Percentiles rank a stretch among this genome's conserved stretches.
These are phyloP conservation scores for Akanthomyces dipterigenus DNA, from an alignment of 2,329 filamentous ascomycete species.

Conservation along the genomic window DNA sequence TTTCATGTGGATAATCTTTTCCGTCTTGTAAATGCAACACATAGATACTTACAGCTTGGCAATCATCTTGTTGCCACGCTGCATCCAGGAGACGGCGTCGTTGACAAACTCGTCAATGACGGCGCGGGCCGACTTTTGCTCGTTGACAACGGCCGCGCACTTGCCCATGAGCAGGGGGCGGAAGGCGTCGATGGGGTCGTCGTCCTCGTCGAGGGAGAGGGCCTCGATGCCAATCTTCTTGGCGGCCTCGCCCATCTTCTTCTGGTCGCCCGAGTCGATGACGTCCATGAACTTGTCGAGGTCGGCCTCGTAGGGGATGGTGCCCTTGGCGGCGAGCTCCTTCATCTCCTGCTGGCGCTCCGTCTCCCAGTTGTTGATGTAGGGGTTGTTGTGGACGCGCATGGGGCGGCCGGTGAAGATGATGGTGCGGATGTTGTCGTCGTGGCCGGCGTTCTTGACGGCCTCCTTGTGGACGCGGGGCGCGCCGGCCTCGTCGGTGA, in stretches of 20 bases:
- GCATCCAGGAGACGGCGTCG: constrained; percentile 67
- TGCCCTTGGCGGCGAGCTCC: constrained; percentile 79
- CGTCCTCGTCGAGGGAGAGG: constrained; percentile 64
- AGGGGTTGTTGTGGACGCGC: constrained; percentile 86
- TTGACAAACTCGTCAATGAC: constrained; percentile 91
- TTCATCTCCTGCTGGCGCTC: constrained; percentile 88
- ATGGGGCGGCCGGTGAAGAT: constrained; percentile 97
- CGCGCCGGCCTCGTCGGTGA: constrained; percentile 89
- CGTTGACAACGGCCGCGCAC: constrained; percentile 86
- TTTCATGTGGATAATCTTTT: background rate
- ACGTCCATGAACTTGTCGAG: constrained; percentile 67
- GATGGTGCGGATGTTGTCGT: constrained; percentile 94
- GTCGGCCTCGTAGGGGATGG: constrained; percentile 90
- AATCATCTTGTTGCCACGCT: constrained; percentile 61
- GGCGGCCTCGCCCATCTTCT: constrained; percentile 47
- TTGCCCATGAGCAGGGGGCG: constrained; percentile 95
- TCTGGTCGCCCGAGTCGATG: constrained; percentile 56
- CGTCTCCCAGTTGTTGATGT: constrained; percentile 94
- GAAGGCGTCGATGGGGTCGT: constrained; percentile 87
- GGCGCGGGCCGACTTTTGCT: constrained; percentile 82
- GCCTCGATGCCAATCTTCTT: constrained; percentile 50
- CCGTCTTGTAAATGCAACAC: background rate
- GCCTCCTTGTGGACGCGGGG: constrained; percentile 93
- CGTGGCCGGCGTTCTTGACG: constrained; percentile 82
- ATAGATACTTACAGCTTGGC: constrained; percentile 56